Evolutionary conservation across 495 filamentous ascomycete species (phyloP), one percentile per base, ranked within the genome.

Genomic region (Penicillium paxilli): DNA sequence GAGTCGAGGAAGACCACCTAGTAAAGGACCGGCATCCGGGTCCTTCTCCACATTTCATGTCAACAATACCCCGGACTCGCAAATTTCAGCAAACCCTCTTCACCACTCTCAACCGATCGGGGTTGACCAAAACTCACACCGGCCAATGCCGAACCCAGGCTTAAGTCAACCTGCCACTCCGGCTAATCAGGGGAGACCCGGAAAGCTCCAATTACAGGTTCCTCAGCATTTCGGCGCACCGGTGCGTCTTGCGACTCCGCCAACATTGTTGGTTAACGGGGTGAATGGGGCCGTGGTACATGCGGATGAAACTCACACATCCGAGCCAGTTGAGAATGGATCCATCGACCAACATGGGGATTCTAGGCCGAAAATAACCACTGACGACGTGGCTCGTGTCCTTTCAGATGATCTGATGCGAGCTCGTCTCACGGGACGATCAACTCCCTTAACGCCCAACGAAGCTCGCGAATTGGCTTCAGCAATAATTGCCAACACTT

Each of bases 41-140:
- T 91, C 92, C 6, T 94, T 93, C 62, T 91, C 88, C 7, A 92
- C 92, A 0, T 96, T 96, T 57, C 91, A 91, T 1, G 87, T 85
- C 23, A 88, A 88, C 49, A 83, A 87, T 11, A 73, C 69, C 11
- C 76, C 69, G 11, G 71, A 73, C 17, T 57, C 63, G 48, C 63
- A 73, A 28, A 44, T 62, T 44, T 54, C 51, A n/a, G 49, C 58
- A 55, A 47, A 57, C 46, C 40, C 71, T 48, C 54, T 51, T 22
- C 17, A 54, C n/a, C 72, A 67, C 26, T 57, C 68, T 20, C 68
- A 68, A 8, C 66, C 59, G 17, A 68, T 65, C 33, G 48, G 59
- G 0, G 49, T 71, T 10, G 58, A 72, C 11, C 60, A 66, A 33
- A 60, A 68, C 23, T 45, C 67, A 51, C 41, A 59, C 9, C 54